These are phyloP conservation scores for Aureobasidium sp. DNA, from an alignment of 2,329 filamentous ascomycete species.

Conservation along the genomic window DNA sequence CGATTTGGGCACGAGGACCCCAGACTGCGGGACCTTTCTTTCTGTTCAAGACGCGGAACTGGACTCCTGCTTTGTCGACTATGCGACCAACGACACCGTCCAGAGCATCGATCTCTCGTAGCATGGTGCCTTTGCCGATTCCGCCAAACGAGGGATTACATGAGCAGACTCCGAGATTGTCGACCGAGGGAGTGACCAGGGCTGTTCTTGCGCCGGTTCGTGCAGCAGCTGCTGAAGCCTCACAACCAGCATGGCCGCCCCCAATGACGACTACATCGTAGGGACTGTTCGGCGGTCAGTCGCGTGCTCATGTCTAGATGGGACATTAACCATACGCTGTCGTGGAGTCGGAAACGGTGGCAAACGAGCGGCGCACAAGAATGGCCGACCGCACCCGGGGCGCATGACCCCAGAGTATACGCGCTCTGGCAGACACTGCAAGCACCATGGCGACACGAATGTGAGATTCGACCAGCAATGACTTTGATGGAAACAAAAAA, in stretches of 20 bases:
- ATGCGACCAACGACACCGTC: constrained; percentile 83
- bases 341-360: constrained; percentile 33
- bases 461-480: too few relatives aligned
- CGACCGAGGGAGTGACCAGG: constrained; percentile 76
- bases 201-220: constrained; percentile 82
- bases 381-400: constrained; percentile 36
- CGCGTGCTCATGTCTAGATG: background rate
- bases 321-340: constrained; percentile 16
- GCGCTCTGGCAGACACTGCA: constrained; percentile 23
- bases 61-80: constrained; percentile 89
- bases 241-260: constrained; percentile 89
- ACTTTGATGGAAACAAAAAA: background rate
- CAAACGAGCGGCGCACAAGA: constrained; percentile 31
- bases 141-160: constrained; percentile 97
- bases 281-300: constrained; percentile 38
- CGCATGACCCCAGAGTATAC: constrained; percentile 40
- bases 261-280: constrained; percentile 95
- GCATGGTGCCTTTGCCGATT: constrained; percentile 96
- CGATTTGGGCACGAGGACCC: constrained; percentile 94
- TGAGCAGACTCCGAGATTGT: constrained; percentile 89
- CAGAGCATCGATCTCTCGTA: constrained; percentile 89
- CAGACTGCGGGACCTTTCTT: constrained; percentile 93
- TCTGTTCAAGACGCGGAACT: constrained; percentile 81
- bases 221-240: constrained; percentile 86
- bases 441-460: constrained; percentile 14